A percentile compares a stretch with the other conserved stretches of the same genome.
phyloP scores from a whole-genome alignment of 805 yeast genomes.

The Metschnikowia anglica region DNA sequence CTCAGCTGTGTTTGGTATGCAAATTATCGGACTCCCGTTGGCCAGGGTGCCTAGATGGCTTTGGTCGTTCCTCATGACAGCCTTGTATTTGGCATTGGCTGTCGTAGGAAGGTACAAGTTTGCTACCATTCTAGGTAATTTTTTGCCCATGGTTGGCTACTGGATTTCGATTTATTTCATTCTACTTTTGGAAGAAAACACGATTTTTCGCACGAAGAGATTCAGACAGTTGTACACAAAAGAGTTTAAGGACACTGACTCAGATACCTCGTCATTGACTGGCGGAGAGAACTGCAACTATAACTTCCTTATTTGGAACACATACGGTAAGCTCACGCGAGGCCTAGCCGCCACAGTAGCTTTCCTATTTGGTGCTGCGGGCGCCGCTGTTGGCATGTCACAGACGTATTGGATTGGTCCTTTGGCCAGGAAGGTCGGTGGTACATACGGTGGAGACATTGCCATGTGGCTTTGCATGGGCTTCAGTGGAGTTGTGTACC shows the following conservation, averaged over 20 bases:
- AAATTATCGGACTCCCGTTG: slow-evolving; percentile 53
- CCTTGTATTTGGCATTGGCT: slow-evolving; percentile 65
- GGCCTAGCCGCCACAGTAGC: slow-evolving; percentile 72
- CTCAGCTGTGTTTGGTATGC: slow-evolving; percentile 78
- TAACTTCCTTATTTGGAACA: slow-evolving; percentile 57
- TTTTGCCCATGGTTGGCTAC: slow-evolving; percentile 88
- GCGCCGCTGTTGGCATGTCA: slow-evolving; percentile 85
- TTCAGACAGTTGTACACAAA: slow-evolving; percentile 32
- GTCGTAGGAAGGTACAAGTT: slow-evolving; percentile 74
- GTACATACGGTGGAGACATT: slow-evolving; percentile 67
- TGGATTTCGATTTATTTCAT: slow-evolving; percentile 83
- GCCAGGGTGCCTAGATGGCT: slow-evolving; percentile 75
- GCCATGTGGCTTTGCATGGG: slow-evolving; percentile 82
- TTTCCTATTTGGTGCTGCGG: slow-evolving; percentile 69
- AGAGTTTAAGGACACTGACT: slow-evolving; percentile 27
- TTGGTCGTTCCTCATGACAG: slow-evolving; percentile 64
- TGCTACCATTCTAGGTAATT: slow-evolving; percentile 70
- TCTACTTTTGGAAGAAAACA: slow-evolving; percentile 69
- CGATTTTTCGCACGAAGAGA: slow-evolving; percentile 58
- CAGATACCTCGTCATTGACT: slow-evolving; percentile 13
- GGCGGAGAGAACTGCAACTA: slow-evolving; percentile 16
- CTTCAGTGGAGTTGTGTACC: slow-evolving; percentile 63
- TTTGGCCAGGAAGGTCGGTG: slow-evolving; percentile 57
- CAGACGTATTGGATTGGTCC: slow-evolving; percentile 85
- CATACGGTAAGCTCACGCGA: slow-evolving; percentile 54